These are phyloP conservation scores for Aspergillus pseudoglaucus DNA, from an alignment of 2,329 filamentous ascomycete species.

Conservation along the genomic window DNA sequence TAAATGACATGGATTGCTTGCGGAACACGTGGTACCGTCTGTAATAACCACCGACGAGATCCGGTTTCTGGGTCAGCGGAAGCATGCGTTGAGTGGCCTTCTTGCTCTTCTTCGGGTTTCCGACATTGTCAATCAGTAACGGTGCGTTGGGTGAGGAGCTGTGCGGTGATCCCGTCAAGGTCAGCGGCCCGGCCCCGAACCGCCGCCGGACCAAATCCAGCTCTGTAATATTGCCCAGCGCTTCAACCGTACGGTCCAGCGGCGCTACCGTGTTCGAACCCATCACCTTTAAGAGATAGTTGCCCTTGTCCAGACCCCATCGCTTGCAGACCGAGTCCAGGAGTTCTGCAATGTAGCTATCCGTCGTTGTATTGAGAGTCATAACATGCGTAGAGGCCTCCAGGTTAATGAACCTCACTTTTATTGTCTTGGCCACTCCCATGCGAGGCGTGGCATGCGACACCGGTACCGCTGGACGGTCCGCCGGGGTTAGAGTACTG, in stretches of 20 bases:
- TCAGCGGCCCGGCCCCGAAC: slow-evolving; percentile 55
- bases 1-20: slow-evolving; percentile 61
- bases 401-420: slow-evolving; percentile 55
- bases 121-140: slow-evolving; percentile 44
- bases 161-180: slow-evolving; percentile 53
- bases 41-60: slow-evolving; percentile 46
- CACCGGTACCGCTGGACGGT: slow-evolving; percentile 38
- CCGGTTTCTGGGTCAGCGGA: slow-evolving; percentile 43
- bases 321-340: slow-evolving; percentile 58
- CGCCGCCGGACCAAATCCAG: slow-evolving; percentile 57
- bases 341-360: slow-evolving; percentile 63
- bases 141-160: slow-evolving; percentile 60
- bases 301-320: slow-evolving; percentile 58
- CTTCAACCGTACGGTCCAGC: slow-evolving; percentile 59
- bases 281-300: slow-evolving; percentile 57
- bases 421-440: slow-evolving; percentile 52
- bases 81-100: slow-evolving; percentile 35
- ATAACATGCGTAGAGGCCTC: slow-evolving; percentile 50
- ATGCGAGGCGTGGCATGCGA: slow-evolving; percentile 49
- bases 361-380: slow-evolving; percentile 53
- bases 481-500: slow-evolving; percentile 39
- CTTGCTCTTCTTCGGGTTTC: slow-evolving; percentile 37
- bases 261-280: slow-evolving; percentile 59
- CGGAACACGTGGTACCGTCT: slow-evolving; percentile 59
- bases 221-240: slow-evolving; percentile 53